Conservation (phyloP, 1,284 basidiomycete genomes). For the Cryptococcus sp. region DNA sequence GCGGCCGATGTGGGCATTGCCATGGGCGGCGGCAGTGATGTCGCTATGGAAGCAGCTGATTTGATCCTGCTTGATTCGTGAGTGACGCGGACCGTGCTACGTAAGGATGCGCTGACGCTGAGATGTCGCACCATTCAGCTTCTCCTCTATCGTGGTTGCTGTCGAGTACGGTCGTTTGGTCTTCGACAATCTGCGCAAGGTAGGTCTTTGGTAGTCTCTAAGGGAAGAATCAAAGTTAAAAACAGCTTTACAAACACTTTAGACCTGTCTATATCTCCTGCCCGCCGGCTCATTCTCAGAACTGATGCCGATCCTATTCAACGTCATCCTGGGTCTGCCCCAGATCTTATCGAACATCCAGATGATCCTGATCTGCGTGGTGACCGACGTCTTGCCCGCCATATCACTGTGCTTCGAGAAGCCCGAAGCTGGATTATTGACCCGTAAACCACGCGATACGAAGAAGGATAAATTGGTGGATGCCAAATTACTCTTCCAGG, state of each 20-base stretch:
- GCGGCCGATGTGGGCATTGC: conserved; percentile 58
- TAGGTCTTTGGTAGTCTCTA: not conserved
- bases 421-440: conserved; percentile 61
- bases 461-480: conserved; percentile 58
- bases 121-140: conserved; percentile 18
- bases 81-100: conserved; percentile 1
- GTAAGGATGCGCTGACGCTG: too few relatives aligned
- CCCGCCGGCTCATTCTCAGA: conserved; percentile 63
- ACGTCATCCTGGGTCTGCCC: conserved; percentile 58
- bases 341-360: conserved; percentile 60
- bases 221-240: not conserved
- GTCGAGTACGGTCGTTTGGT: conserved; percentile 64
- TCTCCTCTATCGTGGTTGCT: conserved; percentile 54
- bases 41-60: conserved; percentile 54
- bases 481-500: conserved; percentile 62
- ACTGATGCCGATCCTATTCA: conserved; percentile 66
- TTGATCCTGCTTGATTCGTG: conserved; percentile 48
- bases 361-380: conserved; percentile 61
- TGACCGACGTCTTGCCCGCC: conserved; percentile 61
- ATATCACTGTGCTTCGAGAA: conserved; percentile 63
- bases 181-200: conserved; percentile 67
- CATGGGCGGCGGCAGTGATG: conserved; percentile 56
- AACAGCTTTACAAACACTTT: not conserved
- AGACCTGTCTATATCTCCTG: conserved; percentile 51
- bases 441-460: conserved; percentile 65